Evolutionary conservation across 495 filamentous ascomycete species (phyloP).

Genomic region (Xylaria longipes): DNA sequence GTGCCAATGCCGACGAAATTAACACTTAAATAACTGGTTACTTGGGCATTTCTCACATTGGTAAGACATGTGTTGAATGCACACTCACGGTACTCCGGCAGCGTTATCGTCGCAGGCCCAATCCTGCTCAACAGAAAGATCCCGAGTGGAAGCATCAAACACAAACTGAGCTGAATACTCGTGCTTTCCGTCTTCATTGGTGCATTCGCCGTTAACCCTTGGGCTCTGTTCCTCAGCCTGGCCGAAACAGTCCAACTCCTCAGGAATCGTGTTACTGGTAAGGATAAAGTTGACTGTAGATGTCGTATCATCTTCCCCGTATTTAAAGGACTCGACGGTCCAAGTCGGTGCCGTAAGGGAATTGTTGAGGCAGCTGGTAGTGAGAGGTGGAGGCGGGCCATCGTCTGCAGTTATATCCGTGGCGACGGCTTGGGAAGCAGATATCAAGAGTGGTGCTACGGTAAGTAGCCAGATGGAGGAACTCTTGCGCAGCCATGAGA

Average conservation of each 20-base stretch:
- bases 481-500: background rate
- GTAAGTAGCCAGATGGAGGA: too few relatives aligned
- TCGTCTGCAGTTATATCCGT: background rate
- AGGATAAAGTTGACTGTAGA: background rate
- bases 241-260: background rate
- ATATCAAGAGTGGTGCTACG: background rate
- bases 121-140: background rate
- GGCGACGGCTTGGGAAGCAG: background rate
- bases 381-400: background rate
- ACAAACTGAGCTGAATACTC: background rate
- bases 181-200: background rate
- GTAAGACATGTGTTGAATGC: background rate
- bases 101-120: background rate
- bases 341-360: background rate
- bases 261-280: background rate
- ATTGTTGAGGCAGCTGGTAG: conserved; percentile 2
- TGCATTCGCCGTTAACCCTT: background rate
- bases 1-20: background rate
- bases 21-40: conserved; percentile 5
- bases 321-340: background rate
- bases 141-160: background rate
- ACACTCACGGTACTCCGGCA: background rate
- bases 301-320: background rate
- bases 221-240: background rate
- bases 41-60: background rate